These are phyloP conservation scores for Clitocybe nebularis DNA, from an alignment of 1,284 basidiomycete species.

Conservation along the genomic window DNA sequence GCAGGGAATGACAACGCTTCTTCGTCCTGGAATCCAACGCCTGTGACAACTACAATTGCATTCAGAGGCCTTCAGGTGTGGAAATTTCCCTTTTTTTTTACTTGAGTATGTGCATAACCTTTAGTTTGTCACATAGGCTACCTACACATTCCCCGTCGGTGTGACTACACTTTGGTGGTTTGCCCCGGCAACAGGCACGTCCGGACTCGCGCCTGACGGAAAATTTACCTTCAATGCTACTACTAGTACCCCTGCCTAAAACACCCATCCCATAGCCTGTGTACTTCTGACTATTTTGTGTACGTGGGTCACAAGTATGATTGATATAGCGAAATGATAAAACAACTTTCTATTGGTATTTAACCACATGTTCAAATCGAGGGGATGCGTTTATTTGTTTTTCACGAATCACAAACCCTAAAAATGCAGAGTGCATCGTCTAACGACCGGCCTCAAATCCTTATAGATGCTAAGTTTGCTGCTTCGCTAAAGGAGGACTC, in stretches of 20 bases:
- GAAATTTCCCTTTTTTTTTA: neutral
- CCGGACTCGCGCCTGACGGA: constrained; percentile 2
- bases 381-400: too few relatives aligned
- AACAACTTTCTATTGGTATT: too few relatives aligned
- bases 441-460: too few relatives aligned
- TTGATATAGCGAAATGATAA: too few relatives aligned
- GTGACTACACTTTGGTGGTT: constrained; percentile 49
- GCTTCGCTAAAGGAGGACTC: neutral
- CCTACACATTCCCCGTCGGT: constrained; percentile 65
- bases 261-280: too few relatives aligned
- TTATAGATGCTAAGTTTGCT: neutral
- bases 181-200: constrained; percentile 17
- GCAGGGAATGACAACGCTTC: constrained; percentile 48
- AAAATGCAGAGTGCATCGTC: too few relatives aligned
- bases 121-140: constrained; percentile 35
- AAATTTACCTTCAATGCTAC: constrained; percentile 11
- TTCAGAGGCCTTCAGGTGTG: constrained; percentile 65
- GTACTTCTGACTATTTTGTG: too few relatives aligned
- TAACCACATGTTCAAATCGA: too few relatives aligned
- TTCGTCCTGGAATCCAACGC: constrained; percentile 55
- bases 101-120: neutral
- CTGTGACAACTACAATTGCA: constrained; percentile 62
- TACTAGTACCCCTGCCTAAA: constrained; percentile 23
- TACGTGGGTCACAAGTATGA: too few relatives aligned
- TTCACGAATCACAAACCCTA: too few relatives aligned